Conservation (phyloP, 495 filamentous ascomycete genomes). For the Choiromyces venosus region DNA sequence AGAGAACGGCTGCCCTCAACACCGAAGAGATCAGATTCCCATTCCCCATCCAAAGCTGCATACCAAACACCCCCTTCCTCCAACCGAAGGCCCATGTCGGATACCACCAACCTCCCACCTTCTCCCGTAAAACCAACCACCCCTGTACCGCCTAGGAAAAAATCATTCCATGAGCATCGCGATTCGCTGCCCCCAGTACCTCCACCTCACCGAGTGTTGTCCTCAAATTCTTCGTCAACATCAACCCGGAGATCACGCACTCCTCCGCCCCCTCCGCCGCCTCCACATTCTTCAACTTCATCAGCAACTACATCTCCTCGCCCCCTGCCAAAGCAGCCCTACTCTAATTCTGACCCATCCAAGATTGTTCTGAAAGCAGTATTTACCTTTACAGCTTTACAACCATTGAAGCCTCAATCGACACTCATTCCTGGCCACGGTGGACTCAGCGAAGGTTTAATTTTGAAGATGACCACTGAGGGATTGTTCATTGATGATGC, state of each 20-base stretch:
- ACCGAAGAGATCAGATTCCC: slow-evolving; percentile 12
- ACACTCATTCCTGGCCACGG: slow-evolving; percentile 71
- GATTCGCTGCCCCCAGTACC: slow-evolving; percentile 12
- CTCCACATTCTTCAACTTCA: slow-evolving; percentile 39
- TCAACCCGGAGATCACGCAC: slow-evolving; percentile 19
- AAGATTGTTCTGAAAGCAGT: slow-evolving; percentile 93
- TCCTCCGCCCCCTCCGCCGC: slow-evolving; percentile 33
- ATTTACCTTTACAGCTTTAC: slow-evolving; percentile 79
- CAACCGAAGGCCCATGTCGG: slow-evolving; percentile 32
- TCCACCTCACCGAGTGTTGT: slow-evolving; percentile 24
- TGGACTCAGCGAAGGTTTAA: slow-evolving; percentile 75
- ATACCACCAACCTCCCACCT: slow-evolving; percentile 25
- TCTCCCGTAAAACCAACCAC: slow-evolving; percentile 19
- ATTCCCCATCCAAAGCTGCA: slow-evolving; percentile 46
- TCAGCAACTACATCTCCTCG: slow-evolving; percentile 36
- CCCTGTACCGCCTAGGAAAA: slow-evolving; percentile 19
- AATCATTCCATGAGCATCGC: not conserved
- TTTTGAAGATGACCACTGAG: slow-evolving; percentile 78
- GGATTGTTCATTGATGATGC: slow-evolving; percentile 97
- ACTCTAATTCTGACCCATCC: slow-evolving; percentile 80
- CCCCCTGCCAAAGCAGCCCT: slow-evolving; percentile 47
- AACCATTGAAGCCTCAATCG: slow-evolving; percentile 70
- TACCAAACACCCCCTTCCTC: slow-evolving; percentile 42
- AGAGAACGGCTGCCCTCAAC: slow-evolving; percentile 24
- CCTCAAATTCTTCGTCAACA: slow-evolving; percentile 29